Base-by-base conservation (phyloP, 768 basidiomycete genomes). In the Terana coerulea region DNA sequence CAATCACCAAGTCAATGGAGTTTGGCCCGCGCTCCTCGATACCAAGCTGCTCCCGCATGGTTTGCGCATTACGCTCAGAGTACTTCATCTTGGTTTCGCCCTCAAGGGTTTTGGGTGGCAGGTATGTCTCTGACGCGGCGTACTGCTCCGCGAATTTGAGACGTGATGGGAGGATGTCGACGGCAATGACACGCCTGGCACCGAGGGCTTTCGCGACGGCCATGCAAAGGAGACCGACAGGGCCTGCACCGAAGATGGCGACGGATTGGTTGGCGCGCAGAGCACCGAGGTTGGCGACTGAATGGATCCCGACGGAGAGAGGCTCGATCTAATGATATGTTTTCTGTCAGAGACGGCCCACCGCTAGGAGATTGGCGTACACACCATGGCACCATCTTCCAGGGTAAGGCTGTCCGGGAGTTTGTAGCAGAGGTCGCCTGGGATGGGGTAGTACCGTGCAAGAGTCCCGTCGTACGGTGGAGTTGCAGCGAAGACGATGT, bases 121-220 rank as follows among this genome's bases (percentile, higher is more conserved):
- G 68, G 64, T 80, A 90, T 24, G 75, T 69, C 53, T 93, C 84
- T 3, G 91, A 88, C 8, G 92, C 93, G 4, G 85, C 90, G 65
- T 95, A 95, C 25, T 63, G 60, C 67, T 86, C 87, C 15, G 95
- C 93, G 63, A 98, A 97, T 44, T 89, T 79, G 42, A 98, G 82
- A 31, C 95, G 85, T 25, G 75, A 67, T 28, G 80, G 72, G 47
- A 84, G 76, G 55, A 91, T 86, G 63, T 94, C 94, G 54, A 95
- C 79, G 3, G 86, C 94, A 53, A 98, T 79, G 55, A 95, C 77
- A 42, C 88, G 84, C 35, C 78, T 75, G 2, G 93, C 95, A 30
- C 93, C 94, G 41, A 95, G 75, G 2, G 95, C 94, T 66, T 88
- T 94, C 6, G 95, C 95, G n/a, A 93, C 91, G 6, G 91, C 94